Base-by-base conservation (phyloP, 106 monocot genomes). In the Dactylorhiza incarnata region DNA sequence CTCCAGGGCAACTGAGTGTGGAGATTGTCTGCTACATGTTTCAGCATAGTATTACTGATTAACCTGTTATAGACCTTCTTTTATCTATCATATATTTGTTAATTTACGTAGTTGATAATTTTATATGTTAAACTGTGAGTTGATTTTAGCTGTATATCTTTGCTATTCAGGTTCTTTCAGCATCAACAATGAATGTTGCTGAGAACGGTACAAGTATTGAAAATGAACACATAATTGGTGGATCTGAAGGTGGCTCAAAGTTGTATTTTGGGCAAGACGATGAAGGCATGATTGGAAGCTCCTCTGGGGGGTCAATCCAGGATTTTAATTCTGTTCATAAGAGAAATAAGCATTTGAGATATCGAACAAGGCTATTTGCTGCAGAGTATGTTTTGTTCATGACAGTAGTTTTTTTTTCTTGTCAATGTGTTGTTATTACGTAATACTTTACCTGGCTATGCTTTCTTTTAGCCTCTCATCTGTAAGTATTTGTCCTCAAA, bases 361-460 rank as follows among this genome's bases (percentile, higher is more conserved):
- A 99, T 70, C 94, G 97, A 45, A 99, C 97, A n/a, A 84, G 91
- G 72, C 48, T 91, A 77, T 99, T 99, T 79, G 97, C 91, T 78
- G 97, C 97, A 78, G 97, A 99, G 97, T 97, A 94, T 73, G 89
- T 83, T 45, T n/a, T 72, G 10, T 44, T 72, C 48, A 22, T 23
- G 20, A 49, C 49, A 4, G 22, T 72, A 48, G 49, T 20, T 17
- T 69, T 48, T 49, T 48, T 22, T 49, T 49, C 49, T 49, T 49
- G 5, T 69, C 45, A n/a, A 46, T 46, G 4, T n/a, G 16, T 69
- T 69, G 45, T 15, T 68, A 17, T 46, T 46, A 4, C 16, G 6
- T 45, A 46, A 45, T 69, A 11, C 3, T 45, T 44, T 46, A 46
- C 16, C 45, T 16, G 6, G 0, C 45, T 45, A 66, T 45, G 17